Evolutionary conservation across 352 stramenopile genomes (phyloP).

Genomic region (Pythium aristosporum): DNA sequence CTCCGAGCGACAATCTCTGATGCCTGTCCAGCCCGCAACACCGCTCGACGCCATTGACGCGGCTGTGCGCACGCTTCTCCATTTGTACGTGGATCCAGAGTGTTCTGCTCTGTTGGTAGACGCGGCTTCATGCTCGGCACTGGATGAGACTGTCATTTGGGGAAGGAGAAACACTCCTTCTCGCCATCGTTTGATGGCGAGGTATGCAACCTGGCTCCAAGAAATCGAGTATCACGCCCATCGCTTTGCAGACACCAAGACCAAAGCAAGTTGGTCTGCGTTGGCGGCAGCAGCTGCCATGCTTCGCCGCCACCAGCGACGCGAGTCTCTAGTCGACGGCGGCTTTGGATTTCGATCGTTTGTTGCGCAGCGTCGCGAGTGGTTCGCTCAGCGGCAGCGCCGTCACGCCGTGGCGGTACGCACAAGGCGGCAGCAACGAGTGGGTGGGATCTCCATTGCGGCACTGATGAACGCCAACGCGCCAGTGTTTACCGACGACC

Average conservation of each 20-base stretch:
- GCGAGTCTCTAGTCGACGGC: not conserved
- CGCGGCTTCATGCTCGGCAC: not conserved
- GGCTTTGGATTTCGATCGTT: constrained; percentile 9
- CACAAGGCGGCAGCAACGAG: not conserved
- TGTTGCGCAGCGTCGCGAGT: constrained; percentile 7
- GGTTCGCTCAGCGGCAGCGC: constrained; percentile 1
- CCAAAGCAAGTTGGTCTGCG: not conserved
- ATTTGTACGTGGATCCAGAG: constrained; percentile 5
- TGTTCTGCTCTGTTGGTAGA: not conserved
- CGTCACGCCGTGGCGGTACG: not conserved
- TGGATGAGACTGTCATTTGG: not conserved
- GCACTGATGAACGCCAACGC: not conserved
- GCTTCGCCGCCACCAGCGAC: not conserved
- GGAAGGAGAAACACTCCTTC: no score
- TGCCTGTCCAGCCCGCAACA: not conserved
- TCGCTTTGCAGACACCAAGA: constrained; percentile 1
- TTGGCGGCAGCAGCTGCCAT: not conserved
- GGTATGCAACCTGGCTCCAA: not conserved
- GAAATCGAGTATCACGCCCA: constrained; percentile 1
- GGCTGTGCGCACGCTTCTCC: constrained; percentile 4
- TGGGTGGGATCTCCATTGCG: not conserved
- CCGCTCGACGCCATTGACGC: constrained; percentile 3
- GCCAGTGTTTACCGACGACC: not conserved
- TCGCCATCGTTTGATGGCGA: not conserved
- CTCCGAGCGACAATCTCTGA: no score